Evolutionary conservation across 148 eudicot species (phyloP), one percentile per base, ranked within the genome.

Genomic region (Chenopodium berlandieri): DNA sequence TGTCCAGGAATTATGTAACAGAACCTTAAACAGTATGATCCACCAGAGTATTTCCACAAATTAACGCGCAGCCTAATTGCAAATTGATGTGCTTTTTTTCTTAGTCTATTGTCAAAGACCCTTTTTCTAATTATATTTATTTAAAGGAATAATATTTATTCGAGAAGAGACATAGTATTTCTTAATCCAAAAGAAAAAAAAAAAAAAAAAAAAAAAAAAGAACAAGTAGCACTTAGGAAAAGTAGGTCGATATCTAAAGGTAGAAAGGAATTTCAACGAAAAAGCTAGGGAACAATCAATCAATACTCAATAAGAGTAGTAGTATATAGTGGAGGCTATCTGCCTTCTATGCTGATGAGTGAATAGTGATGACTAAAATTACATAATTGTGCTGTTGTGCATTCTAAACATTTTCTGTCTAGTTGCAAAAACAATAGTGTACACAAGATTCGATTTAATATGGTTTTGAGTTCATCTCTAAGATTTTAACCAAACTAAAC

Each of bases 1-100:
- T 83, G 82, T 79, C 82, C 70, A 79, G 79, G 82, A 74, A 79
- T 83, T 79, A 83, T 25, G 82, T 27, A 79, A 83, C 82, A 83
- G 31, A 79, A 83, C 23, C 78, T 72, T 47, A 65, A 83, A 83
- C 78, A 83, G 85, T 83, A 78, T 48, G 54, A 78, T 83, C 81
- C 85, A 72, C 78, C 58, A 62, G 10, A 47, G 11, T 23, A 9
- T 58, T 34, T 82, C 84, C 76, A 82, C 44, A 63, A 12, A 66
- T 23, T 23, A 44, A 12, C 37, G 31, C 23, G 44, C 56, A 31
- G 19, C 72, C 73, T 46, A 73, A 47, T 60, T 65, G 64, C 73
- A 25, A 64, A 30, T 40, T 46, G 44, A 40, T 5, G 64, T 62
- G 77, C 69, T 25, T 54, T 54, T 2, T 10, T 52, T 52, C 23